phyloP scores from a whole-genome alignment of 805 yeast genomes.

The Metschnikowia gelsemii region DNA sequence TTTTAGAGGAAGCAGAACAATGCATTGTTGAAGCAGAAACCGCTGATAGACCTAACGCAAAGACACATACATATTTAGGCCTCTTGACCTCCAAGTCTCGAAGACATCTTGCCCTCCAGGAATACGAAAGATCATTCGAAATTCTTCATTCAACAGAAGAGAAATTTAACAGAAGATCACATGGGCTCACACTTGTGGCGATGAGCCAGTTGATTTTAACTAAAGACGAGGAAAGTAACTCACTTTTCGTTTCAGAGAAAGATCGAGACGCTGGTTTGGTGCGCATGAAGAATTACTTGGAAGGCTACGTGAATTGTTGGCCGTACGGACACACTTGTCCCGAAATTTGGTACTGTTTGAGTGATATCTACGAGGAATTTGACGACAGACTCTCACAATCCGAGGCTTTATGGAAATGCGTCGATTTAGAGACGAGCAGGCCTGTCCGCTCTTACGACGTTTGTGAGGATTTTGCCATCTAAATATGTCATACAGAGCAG shows the following conservation, averaged over 20 bases:
- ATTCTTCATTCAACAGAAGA: slow-evolving; percentile 25
- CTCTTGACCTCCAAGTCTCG: slow-evolving; percentile 42
- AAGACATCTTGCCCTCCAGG: slow-evolving; percentile 53
- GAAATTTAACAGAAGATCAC: slow-evolving; percentile 31
- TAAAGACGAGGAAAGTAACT: slow-evolving; percentile 32
- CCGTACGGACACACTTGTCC: slow-evolving; percentile 41
- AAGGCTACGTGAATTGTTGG: slow-evolving; percentile 36
- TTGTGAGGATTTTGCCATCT: slow-evolving; percentile 25
- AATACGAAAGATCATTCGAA: slow-evolving; percentile 63
- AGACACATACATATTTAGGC: slow-evolving; percentile 52
- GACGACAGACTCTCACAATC: slow-evolving; percentile 51
- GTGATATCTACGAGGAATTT: slow-evolving; percentile 58
- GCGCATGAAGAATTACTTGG: slow-evolving; percentile 49
- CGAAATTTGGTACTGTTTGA: slow-evolving; percentile 71
- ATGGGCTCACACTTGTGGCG: slow-evolving; percentile 55
- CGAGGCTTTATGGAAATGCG: slow-evolving; percentile 57
- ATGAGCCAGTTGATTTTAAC: slow-evolving; percentile 50
- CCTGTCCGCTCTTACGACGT: slow-evolving; percentile 48
- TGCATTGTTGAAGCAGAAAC: slow-evolving; percentile 72
- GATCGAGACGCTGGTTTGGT: slow-evolving; percentile 64
- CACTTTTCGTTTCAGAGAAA: slow-evolving; percentile 50
- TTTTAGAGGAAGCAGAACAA: slow-evolving; percentile 60
- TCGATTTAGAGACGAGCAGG: slow-evolving; percentile 59
- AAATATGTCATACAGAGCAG: not conserved
- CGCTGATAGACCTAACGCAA: slow-evolving; percentile 44